Evolutionary conservation across 331 rosid species (phyloP).

Genomic region (Cydonia oblonga): DNA sequence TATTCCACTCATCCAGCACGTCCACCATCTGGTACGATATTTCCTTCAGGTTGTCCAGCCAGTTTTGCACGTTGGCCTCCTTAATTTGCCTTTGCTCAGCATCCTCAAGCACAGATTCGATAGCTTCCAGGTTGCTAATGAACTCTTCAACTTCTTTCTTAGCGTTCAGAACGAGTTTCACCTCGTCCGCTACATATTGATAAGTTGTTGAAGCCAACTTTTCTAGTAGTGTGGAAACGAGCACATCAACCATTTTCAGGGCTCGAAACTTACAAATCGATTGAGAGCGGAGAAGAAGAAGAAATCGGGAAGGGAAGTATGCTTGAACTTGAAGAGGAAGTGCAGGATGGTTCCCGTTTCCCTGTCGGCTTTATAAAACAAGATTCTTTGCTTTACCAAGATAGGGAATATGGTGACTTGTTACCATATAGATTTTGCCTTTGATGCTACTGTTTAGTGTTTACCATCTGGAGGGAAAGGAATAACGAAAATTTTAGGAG

Average conservation of each 20-base stretch:
- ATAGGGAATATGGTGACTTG: neutral
- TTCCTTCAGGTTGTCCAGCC: constrained; percentile 1
- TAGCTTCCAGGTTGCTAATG: neutral
- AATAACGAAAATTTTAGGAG: neutral
- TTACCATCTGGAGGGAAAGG: neutral
- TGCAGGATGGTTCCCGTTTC: neutral
- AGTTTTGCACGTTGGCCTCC: neutral
- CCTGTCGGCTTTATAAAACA: neutral
- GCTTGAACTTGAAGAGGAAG: neutral
- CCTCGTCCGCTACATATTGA: neutral
- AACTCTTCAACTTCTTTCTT: neutral
- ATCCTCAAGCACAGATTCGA: neutral
- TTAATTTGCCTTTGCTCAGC: neutral
- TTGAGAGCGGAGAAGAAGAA: too few species aligned
- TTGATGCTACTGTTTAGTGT: neutral
- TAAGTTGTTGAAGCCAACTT: neutral
- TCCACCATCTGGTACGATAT: neutral
- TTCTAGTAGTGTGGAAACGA: neutral
- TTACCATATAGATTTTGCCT: neutral
- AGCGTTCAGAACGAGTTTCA: neutral
- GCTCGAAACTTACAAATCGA: too few species aligned
- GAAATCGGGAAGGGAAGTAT: neutral
- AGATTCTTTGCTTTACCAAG: neutral
- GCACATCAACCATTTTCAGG: neutral
- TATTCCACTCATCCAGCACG: neutral